These are phyloP conservation scores for Rhizodiscina lignyota DNA, from an alignment of 495 filamentous ascomycete species.

Conservation along the genomic window DNA sequence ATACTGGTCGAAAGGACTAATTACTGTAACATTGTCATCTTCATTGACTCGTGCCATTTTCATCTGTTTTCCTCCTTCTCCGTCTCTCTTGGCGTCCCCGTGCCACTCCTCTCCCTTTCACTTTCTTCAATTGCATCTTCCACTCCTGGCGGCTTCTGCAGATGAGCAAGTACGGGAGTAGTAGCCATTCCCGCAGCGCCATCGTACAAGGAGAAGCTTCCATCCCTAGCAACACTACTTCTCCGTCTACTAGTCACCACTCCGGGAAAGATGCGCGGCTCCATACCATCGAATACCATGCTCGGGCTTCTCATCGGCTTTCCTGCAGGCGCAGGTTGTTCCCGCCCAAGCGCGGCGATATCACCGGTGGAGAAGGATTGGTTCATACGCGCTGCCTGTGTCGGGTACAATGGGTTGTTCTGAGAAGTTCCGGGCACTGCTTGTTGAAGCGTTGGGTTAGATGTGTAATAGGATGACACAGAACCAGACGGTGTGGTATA, in stretches of 20 bases:
- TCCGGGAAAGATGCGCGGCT: conserved; percentile 23
- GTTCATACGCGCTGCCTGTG: not conserved
- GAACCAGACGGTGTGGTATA: conserved; percentile 2
- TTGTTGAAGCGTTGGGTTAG: not conserved
- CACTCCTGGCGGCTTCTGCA: too few species aligned
- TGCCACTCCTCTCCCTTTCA: too few species aligned
- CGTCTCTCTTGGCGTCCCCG: too few species aligned
- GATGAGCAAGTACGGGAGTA: too few species aligned
- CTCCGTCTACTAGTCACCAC: conserved; percentile 15
- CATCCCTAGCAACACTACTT: conserved; percentile 9
- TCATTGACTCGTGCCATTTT: too few species aligned
- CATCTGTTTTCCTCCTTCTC: too few species aligned
- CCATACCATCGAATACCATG: conserved; percentile 6
- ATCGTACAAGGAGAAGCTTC: too few species aligned
- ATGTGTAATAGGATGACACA: conserved; percentile 8
- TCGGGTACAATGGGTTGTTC: not conserved
- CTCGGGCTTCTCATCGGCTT: not conserved
- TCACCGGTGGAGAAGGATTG: not conserved
- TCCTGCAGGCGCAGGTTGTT: conserved; percentile 3
- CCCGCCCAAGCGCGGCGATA: conserved; percentile 1
- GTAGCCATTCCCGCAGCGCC: too few species aligned
- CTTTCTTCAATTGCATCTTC: too few species aligned
- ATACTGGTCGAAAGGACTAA: too few species aligned
- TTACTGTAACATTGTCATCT: too few species aligned
- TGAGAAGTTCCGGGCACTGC: not conserved